phyloP scores from a whole-genome alignment of 345 rosid genomes.

The Eucalyptus regnans region DNA sequence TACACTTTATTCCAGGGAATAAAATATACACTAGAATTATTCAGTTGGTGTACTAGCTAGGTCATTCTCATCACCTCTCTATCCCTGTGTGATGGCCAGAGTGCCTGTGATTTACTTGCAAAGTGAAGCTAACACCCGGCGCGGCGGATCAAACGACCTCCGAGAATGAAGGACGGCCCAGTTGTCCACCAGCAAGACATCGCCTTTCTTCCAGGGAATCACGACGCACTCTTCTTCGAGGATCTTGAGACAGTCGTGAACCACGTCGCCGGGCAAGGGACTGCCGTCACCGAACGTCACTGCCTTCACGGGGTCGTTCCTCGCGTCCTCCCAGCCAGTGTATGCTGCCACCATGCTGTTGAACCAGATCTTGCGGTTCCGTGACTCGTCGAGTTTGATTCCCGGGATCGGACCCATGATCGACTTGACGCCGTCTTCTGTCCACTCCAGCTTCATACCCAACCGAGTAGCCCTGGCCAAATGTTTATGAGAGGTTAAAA shows the following conservation, averaged over 20 bases:
- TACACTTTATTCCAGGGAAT: background rate
- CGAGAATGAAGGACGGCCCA: conserved; percentile 87
- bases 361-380: conserved; percentile 80
- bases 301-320: conserved; percentile 66
- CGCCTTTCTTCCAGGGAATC: conserved; percentile 87
- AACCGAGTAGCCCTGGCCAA: conserved; percentile 58
- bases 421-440: conserved; percentile 53
- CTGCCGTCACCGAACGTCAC: conserved; percentile 67
- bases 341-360: conserved; percentile 91
- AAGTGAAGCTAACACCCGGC: conserved; percentile 75
- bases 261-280: conserved; percentile 49
- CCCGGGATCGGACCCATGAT: conserved; percentile 90
- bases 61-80: background rate
- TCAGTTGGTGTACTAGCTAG: background rate
- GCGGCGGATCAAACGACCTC: conserved; percentile 61
- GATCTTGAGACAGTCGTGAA: conserved; percentile 46
- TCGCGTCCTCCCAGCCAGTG: conserved; percentile 70
- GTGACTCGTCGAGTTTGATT: conserved; percentile 41
- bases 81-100: background rate
- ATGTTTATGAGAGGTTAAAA: background rate
- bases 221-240: conserved; percentile 76
- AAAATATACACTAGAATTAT: background rate
- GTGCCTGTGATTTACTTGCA: conserved; percentile 29
- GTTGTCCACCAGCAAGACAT: conserved; percentile 62
- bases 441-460: conserved; percentile 84